Evolutionary conservation across 78 protist genomes (phyloP).

Genomic region (Bigelowiella natans): DNA sequence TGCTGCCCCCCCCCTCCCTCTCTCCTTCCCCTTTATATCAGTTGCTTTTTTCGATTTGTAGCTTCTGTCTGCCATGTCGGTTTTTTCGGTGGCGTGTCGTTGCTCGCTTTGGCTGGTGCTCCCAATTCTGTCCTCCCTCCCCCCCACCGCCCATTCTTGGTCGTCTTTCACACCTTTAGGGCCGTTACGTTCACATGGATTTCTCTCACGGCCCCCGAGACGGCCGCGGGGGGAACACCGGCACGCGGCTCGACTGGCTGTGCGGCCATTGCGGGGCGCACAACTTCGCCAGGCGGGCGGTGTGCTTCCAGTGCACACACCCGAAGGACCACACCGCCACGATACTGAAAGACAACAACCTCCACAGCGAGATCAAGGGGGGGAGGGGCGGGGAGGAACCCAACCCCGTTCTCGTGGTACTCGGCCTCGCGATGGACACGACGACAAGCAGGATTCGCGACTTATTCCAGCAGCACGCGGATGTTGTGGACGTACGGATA

Average conservation of each 20-base stretch:
- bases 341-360: not conserved
- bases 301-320: not conserved
- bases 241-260: conserved; percentile 3
- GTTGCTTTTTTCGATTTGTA: not conserved
- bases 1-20: not conserved
- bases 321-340: not conserved
- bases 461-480: not conserved
- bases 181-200: not conserved
- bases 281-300: conserved; percentile 2
- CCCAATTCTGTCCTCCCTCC: not conserved
- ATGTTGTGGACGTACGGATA: not conserved
- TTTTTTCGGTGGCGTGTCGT: not conserved
- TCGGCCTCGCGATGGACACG: not conserved
- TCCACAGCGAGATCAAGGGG: not conserved
- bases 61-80: not conserved
- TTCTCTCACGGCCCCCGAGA: not conserved
- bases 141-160: too few species aligned
- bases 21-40: not conserved
- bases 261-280: not conserved
- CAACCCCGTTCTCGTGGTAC: not conserved
- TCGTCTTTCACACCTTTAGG: too few species aligned
- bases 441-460: not conserved
- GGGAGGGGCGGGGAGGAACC: not conserved
- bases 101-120: not conserved
- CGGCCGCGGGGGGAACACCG: not conserved